phyloP scores from a whole-genome alignment of 1,284 basidiomycete genomes.

The Cerrena zonata region DNA sequence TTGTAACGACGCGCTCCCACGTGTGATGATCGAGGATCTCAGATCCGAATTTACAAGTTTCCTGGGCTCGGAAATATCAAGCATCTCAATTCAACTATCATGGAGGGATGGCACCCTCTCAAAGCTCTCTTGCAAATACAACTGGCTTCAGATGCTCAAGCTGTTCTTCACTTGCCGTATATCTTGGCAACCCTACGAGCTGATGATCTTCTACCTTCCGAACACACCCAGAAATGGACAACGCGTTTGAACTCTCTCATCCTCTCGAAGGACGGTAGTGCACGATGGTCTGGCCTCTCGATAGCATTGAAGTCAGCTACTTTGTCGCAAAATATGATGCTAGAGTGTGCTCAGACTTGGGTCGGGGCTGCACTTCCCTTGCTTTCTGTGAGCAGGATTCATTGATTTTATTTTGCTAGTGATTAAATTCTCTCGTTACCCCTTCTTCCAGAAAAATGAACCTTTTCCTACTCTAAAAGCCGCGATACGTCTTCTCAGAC shows the following conservation, averaged over 20 bases:
- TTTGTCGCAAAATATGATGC: conserved; percentile 51
- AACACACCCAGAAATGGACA: conserved; percentile 68
- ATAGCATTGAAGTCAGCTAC: conserved; percentile 60
- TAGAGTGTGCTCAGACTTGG: conserved; percentile 70
- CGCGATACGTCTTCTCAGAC: conserved; percentile 52
- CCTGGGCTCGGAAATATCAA: background rate
- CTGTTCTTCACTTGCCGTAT: conserved; percentile 52
- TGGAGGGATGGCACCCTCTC: conserved; percentile 41
- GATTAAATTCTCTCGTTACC: conserved; percentile 9
- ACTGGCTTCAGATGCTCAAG: conserved; percentile 59
- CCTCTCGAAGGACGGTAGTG: conserved; percentile 64
- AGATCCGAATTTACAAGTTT: conserved; percentile 3
- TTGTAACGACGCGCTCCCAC: background rate
- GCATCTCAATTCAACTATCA: conserved; percentile 4
- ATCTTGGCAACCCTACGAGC: conserved; percentile 47
- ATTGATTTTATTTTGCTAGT: conserved; percentile 13
- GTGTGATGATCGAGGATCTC: conserved; percentile 3
- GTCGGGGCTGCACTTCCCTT: conserved; percentile 55
- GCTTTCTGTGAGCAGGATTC: conserved; percentile 54
- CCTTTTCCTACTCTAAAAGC: conserved; percentile 51
- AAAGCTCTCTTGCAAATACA: conserved; percentile 66
- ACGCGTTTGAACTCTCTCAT: conserved; percentile 63
- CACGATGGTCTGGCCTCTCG: conserved; percentile 71
- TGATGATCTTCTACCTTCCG: conserved; percentile 49
- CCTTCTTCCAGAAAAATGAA: conserved; percentile 55